Conservation (phyloP, 2,329 filamentous ascomycete genomes). For the Plenodomus lindquistii region DNA sequence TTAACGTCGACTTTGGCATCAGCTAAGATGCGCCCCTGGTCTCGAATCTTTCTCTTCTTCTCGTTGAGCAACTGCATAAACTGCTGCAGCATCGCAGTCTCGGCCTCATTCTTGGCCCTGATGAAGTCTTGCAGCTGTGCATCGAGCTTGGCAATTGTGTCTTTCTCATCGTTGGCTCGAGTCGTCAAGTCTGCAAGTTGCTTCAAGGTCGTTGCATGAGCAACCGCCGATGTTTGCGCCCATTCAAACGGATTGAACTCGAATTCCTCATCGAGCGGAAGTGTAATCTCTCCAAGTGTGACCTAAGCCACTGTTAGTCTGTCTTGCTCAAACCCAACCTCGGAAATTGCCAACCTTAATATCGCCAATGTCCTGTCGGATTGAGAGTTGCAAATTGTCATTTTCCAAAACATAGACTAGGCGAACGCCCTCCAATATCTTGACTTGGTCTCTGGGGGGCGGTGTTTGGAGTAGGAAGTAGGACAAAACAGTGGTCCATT, state of each 20-base stretch:
- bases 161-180: constrained; percentile 55
- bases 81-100: constrained; percentile 68
- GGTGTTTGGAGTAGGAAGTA: constrained; percentile 57
- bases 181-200: constrained; percentile 50
- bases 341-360: constrained; percentile 62
- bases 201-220: constrained; percentile 51
- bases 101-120: constrained; percentile 67
- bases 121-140: constrained; percentile 69
- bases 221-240: constrained; percentile 63
- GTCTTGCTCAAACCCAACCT: neutral
- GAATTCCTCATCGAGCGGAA: constrained; percentile 60
- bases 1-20: constrained; percentile 53
- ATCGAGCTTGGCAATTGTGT: constrained; percentile 62
- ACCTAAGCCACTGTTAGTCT: constrained; percentile 22
- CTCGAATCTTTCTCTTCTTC: constrained; percentile 78
- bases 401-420: constrained; percentile 60
- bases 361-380: constrained; percentile 65
- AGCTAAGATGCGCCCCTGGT: constrained; percentile 68
- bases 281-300: constrained; percentile 67
- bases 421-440: constrained; percentile 60
- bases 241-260: constrained; percentile 71
- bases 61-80: constrained; percentile 73
- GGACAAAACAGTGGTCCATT: constrained; percentile 68
- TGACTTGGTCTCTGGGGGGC: constrained; percentile 49
- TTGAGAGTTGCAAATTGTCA: constrained; percentile 61